A percentile compares a stretch with the other conserved stretches of the same genome.
Conservation (phyloP, 345 rosid genomes). For the Orychophragmus violaceus region DNA sequence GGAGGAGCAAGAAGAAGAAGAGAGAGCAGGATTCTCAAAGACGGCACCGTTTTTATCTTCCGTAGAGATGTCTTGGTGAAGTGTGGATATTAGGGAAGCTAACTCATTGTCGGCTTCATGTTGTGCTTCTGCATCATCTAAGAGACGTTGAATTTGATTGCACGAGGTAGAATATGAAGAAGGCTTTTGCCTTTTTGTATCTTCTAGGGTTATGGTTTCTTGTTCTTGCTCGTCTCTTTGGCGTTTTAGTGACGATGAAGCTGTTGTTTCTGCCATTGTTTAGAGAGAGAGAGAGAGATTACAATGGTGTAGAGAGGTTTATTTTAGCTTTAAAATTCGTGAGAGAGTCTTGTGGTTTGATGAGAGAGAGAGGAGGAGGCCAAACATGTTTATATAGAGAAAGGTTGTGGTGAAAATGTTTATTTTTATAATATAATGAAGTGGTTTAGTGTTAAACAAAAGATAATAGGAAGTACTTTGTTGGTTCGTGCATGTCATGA, state of each 20-base stretch:
- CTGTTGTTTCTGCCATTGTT: constrained; percentile 42
- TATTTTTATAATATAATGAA: not conserved
- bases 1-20: constrained; percentile 28
- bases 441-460: constrained; percentile 7
- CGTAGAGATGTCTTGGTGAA: constrained; percentile 47
- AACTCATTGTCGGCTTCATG: constrained; percentile 46
- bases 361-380: constrained; percentile 44
- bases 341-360: constrained; percentile 12
- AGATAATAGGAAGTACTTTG: constrained; percentile 7
- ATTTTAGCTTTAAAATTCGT: not conserved
- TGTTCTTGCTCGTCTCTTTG: constrained; percentile 48
- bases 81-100: constrained; percentile 47
- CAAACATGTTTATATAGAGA: constrained; percentile 51
- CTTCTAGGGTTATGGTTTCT: constrained; percentile 26
- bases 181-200: constrained; percentile 43
- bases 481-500: constrained; percentile 31
- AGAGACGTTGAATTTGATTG: constrained; percentile 37
- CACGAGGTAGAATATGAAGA: constrained; percentile 25
- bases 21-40: not conserved
- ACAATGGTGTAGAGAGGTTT: not conserved
- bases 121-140: constrained; percentile 47
- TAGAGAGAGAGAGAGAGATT: not conserved
- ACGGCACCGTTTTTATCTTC: constrained; percentile 16
- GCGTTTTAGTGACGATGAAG: constrained; percentile 40
- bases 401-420: constrained; percentile 41